Evolutionary conservation across 129 eudicot species (phyloP).

Genomic region (Flaveria trinervia): DNA sequence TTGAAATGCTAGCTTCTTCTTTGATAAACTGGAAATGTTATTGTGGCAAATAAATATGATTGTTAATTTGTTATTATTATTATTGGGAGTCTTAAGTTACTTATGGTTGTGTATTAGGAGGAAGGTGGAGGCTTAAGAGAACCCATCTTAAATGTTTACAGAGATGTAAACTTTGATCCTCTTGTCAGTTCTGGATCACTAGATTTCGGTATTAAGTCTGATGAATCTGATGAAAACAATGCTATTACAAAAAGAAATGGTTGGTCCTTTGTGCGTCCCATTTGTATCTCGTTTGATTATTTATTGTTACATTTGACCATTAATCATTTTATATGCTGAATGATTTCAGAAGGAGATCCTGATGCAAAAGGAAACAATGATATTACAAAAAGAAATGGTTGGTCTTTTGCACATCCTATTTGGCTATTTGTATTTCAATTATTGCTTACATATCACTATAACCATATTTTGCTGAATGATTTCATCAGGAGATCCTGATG

Average conservation of each 20-base stretch:
- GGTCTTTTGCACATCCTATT: conserved; percentile 23
- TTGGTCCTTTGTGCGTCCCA: conserved; percentile 25
- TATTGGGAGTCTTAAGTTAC: conserved; percentile 20
- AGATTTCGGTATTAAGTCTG: conserved; percentile 28
- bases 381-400: conserved; percentile 43
- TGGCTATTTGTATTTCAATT: neutral
- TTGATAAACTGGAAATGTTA: neutral
- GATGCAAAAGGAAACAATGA: conserved; percentile 31
- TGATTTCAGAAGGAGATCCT: conserved; percentile 1
- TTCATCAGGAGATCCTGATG: conserved; percentile 21
- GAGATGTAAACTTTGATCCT: conserved; percentile 50
- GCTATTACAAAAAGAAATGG: conserved; percentile 41
- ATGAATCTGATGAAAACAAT: conserved; percentile 30
- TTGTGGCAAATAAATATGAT: neutral
- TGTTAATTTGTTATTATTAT: neutral
- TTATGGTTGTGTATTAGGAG: conserved; percentile 43
- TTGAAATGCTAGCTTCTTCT: conserved; percentile 4
- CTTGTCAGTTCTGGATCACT: conserved; percentile 33
- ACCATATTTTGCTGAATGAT: neutral
- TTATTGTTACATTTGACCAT: neutral
- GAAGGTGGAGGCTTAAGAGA: conserved; percentile 55
- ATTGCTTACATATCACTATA: neutral
- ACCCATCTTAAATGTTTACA: conserved; percentile 64
- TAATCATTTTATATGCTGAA: conserved; percentile 2
- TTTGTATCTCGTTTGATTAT: conserved; percentile 2